Base-by-base conservation (phyloP, 805 yeast genomes). In the Kodamaea hsintzibuensis region DNA sequence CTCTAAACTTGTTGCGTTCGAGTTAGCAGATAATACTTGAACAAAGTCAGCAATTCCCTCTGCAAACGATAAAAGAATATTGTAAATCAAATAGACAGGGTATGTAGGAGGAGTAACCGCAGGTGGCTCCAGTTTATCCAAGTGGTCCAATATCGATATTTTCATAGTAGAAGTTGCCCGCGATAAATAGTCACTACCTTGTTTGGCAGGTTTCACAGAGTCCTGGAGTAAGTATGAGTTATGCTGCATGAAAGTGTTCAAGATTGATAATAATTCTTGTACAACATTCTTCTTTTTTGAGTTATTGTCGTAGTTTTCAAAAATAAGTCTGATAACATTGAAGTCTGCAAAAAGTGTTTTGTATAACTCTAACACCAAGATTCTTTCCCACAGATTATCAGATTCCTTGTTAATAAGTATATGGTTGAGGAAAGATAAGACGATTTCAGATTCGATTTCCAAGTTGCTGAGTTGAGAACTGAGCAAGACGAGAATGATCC, bases 81-180 rank as follows among this genome's bases (percentile, higher is more conserved):
- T 74, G 48, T 85, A 71, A 0, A 88, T 77, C 35, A 93, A 74
- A 64, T 82, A 72, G 1, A 83, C 67, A 55, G 72, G 55, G 53
- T 95, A 92, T 0, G 86, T 79, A 5, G 74, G 74, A 1, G 95
- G 89, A 12, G 72, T 58, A 1, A 79, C 71, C 0, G 74, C 62
- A 0, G 97, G 97, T 0, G 97, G 85, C 25, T 89, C 96, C 0
- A 73, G 60, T 62, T 91, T 91, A 64, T 93, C 98, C 19, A 95
- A 76, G 51, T 86, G 81, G 53, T 93, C 97, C 30, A 92, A 74
- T 53, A 84, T 79, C 12, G 84, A 72, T 0, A 85, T 75, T 59
- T 83, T 82, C 47, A 80, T 68, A 1, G 74, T 63, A 0, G 89
- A 80, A 3, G 55, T 51, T 9, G 22, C 17, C 3, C 44, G 19